Base-by-base conservation (phyloP, 345 rosid genomes). In the Camelina hispida region DNA sequence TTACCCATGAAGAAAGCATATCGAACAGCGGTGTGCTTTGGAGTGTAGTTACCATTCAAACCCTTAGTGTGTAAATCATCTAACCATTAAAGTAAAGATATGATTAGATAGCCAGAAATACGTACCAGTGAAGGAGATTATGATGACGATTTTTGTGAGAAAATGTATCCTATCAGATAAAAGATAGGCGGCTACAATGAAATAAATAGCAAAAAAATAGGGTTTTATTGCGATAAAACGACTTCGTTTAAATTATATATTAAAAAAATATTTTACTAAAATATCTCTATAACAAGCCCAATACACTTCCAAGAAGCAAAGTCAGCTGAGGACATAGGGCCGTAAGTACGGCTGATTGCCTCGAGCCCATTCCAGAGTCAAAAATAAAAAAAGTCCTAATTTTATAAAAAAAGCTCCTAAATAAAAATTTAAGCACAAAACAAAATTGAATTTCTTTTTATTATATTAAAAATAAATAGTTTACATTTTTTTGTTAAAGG, bases 11-110 rank as follows among this genome's bases (percentile, higher is more conserved):
- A 87, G 14, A 71, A 66, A 37, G 97, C 90, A 51, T 89, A 93
- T 66, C 84, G 90, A 62, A 88, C 86, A 37, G 91, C 93, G 0
- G 96, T 89, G 82, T 91, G 96, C 51, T 89, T 90, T 0, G 98
- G 77, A 46, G 81, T 82, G 78, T 85, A 93, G 17, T 20, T 20
- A 20, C 22, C 22, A 20, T 20, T 20, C 22, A 20, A 20, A 20
- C 22, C 9, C 2, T 9, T 37, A 37, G 43, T 47, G 9, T 47
- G 11, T 47, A 47, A 16, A 47, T 47, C 52, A 47, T 47, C 52
- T 7, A 42, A 17, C 22, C 20, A 16, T 15, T n/a, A 47, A 47
- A 16, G 1, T 11, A 7, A 47, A 47, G 16, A 7, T 47, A 16
- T 47, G 22, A 48, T 2, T 48, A 1, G 8, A 48, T 16, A 48